A percentile compares a stretch with the other conserved stretches of the same genome.
phyloP scores from a whole-genome alignment of 148 eudicot species.

The Gaultheria prostrata region DNA sequence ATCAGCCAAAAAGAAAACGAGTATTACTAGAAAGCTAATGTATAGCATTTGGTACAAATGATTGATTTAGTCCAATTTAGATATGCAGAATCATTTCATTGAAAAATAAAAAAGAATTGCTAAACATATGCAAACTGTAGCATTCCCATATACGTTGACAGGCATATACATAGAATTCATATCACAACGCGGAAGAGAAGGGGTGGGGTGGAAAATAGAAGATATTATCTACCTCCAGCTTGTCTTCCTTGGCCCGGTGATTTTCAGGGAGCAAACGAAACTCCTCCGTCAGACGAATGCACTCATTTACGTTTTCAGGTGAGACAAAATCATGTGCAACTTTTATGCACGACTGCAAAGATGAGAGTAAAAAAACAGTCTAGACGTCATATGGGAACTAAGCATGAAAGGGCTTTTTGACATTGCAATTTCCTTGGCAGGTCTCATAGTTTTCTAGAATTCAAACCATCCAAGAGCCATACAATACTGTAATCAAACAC shows the following conservation, averaged over 20 bases:
- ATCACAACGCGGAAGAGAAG: neutral
- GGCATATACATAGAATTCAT: neutral
- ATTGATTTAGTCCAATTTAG: neutral
- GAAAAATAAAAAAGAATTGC: neutral
- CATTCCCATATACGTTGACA: neutral
- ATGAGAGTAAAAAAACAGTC: neutral
- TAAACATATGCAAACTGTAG: neutral
- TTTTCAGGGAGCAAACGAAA: neutral
- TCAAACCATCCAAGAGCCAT: neutral
- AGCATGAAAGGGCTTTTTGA: neutral
- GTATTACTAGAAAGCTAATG: neutral
- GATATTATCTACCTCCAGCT: neutral
- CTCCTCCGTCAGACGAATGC: neutral
- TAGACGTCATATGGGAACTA: neutral
- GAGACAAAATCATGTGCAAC: neutral
- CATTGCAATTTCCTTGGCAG: neutral
- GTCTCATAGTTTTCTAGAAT: neutral
- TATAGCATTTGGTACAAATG: neutral
- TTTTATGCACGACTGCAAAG: neutral
- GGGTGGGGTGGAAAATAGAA: neutral
- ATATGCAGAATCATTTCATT: neutral
- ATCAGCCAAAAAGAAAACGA: neutral
- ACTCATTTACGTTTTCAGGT: neutral
- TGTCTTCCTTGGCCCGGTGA: neutral
- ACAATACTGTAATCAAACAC: neutral